A percentile compares a stretch with the other conserved stretches of the same genome.
Conservation (phyloP, 257 asterid genomes). For the Solanum piurae region DNA sequence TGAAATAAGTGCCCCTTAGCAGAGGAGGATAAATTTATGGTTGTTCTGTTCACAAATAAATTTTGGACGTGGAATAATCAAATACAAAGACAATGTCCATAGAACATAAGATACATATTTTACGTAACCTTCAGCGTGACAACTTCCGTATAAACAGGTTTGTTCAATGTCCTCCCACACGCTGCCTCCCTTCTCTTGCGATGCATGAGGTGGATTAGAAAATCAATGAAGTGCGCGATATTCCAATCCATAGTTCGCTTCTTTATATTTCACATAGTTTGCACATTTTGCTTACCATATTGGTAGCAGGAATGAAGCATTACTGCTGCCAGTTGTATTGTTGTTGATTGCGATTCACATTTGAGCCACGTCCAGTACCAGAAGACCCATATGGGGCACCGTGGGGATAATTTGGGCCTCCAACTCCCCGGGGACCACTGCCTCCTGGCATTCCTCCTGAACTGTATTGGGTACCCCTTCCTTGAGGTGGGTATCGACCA, state of each 20-base stretch:
- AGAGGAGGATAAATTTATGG: background rate
- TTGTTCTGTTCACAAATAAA: background rate
- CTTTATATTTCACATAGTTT: background rate
- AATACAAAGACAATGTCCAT: background rate
- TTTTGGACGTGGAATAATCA: background rate
- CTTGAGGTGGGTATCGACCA: slow-evolving; percentile 75
- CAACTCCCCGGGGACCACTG: slow-evolving; percentile 59
- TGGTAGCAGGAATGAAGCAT: background rate
- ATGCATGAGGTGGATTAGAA: background rate
- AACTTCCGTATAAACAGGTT: background rate
- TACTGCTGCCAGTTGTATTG: slow-evolving; percentile 89
- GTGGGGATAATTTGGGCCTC: slow-evolving; percentile 70
- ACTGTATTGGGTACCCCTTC: slow-evolving; percentile 62
- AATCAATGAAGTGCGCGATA: background rate
- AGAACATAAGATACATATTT: background rate
- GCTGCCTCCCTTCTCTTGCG: background rate
- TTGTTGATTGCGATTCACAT: slow-evolving; percentile 64
- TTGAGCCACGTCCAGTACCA: slow-evolving; percentile 82
- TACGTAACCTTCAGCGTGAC: background rate
- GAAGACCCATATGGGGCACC: slow-evolving; percentile 58
- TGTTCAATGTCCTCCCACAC: background rate
- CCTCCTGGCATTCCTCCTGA: slow-evolving; percentile 44
- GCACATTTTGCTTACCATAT: background rate
- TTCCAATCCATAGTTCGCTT: background rate
- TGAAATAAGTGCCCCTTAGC: background rate